Evolutionary conservation across 768 basidiomycete species (phyloP), one percentile per base, ranked within the genome.

Genomic region (Tricholoma bakamatsutake): DNA sequence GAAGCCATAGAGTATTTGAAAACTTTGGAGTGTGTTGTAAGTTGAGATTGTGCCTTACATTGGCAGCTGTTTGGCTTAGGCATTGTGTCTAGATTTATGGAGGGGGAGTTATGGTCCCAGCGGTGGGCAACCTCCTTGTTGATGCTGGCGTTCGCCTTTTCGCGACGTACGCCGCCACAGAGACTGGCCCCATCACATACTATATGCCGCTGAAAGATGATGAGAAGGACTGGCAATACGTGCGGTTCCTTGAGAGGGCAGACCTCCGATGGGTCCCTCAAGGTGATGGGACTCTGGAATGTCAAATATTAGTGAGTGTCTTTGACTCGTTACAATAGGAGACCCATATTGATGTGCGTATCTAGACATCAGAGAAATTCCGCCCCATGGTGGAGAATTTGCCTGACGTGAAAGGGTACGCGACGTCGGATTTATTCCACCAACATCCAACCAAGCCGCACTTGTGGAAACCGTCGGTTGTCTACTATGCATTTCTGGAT

Each of bases 381-480:
- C 59, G 61, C 6, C 55, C 66, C 0, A 59, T 66, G 2, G 59
- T 71, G 1, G 68, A 72, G 39, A 76, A 80, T 40, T 47, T 73
- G 28, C 50, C 53, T 10, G 69, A 71, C 55, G 63, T 66, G 6
- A 64, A 59, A 46, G 77, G 77, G 5, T 79, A 78, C 50, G 71
- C 71, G 1, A 77, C 71, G 15, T 70, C 69, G 3, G 79, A 79
- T 62, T 59, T 77, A 3, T 76, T 73, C 53, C 52, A 71, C 33
- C 67, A 65, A 27, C 79, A 81, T 57, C 76, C 79, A 0, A 73
- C 70, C 4, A 69, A 73, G 9, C 61, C 69, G 3, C 64, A 69
- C 12, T 62, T 76, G n/a, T 81, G 73, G 67, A 78, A 71, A 61
- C 65, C 78, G 76, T 79, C 53, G 12, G 67, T 61, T 2, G 2